Percentiles rank a stretch among this genome's conserved stretches.
Conservation (phyloP, 164 flowering plant species). For the Macadamia integrifolia region DNA sequence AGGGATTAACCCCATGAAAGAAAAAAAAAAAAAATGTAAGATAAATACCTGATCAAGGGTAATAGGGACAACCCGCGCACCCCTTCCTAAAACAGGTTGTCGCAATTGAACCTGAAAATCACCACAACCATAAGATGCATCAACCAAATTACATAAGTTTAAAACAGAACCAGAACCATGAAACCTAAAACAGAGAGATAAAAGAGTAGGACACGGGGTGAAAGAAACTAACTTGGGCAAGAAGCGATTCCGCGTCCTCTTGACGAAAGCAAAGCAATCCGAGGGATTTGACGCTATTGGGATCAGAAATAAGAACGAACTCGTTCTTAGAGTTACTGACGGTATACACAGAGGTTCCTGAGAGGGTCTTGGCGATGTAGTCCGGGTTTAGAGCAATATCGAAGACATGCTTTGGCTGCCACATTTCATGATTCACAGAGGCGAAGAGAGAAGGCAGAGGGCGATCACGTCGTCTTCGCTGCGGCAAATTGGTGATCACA, state of each 20-base stretch:
- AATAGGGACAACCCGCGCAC: conserved; percentile 81
- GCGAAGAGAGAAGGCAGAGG: conserved; percentile 39
- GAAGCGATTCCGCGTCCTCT: conserved; percentile 88
- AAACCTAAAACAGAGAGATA: neutral
- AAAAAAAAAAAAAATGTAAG: neutral
- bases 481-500: conserved; percentile 13
- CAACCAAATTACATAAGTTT: neutral
- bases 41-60: conserved; percentile 78
- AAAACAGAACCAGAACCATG: neutral
- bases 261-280: conserved; percentile 83
- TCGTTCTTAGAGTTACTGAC: conserved; percentile 88
- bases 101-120: conserved; percentile 52
- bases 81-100: conserved; percentile 50
- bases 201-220: neutral
- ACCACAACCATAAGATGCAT: neutral
- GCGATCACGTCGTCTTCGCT: neutral
- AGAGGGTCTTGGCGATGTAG: conserved; percentile 66
- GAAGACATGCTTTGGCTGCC: conserved; percentile 29
- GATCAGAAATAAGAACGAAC: conserved; percentile 87
- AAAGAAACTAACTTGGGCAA: conserved; percentile 57
- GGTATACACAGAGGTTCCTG: conserved; percentile 77
- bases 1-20: too few relatives aligned
- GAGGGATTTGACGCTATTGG: conserved; percentile 62
- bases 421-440: conserved; percentile 32
- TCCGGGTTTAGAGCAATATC: conserved; percentile 46